A percentile compares a stretch with the other conserved stretches of the same genome.
phyloP scores from a whole-genome alignment of 371 early-diverging fungal species.

The Capillidium heterosporum region DNA sequence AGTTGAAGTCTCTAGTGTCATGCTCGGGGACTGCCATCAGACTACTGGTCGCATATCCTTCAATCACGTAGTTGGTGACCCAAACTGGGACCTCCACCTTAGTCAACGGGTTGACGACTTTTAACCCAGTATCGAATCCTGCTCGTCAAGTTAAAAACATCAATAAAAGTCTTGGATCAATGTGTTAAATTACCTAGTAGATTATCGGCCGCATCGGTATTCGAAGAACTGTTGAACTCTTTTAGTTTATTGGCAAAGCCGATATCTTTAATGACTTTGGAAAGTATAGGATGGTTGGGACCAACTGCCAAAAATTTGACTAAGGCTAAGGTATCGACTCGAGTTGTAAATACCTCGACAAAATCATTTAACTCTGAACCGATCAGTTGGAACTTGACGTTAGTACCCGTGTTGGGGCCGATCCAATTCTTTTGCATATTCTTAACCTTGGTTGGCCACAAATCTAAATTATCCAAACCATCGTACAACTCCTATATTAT shows the following conservation, averaged over 20 bases:
- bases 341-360: constrained; percentile 52
- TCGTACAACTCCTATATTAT: constrained; percentile 42
- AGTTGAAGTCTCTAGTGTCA: constrained; percentile 56
- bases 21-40: constrained; percentile 81
- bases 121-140: constrained; percentile 46
- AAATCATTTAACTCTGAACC: not conserved
- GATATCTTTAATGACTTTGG: not conserved
- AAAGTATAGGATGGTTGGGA: constrained; percentile 44
- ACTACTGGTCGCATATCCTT: constrained; percentile 68
- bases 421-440: constrained; percentile 90
- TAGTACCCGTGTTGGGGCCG: constrained; percentile 66
- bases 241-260: not conserved
- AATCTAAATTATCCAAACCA: constrained; percentile 47
- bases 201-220: not conserved
- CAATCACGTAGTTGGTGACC: constrained; percentile 55
- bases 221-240: not conserved
- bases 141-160: not conserved
- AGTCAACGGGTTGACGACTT: constrained; percentile 44
- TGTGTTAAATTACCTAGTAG: not conserved
- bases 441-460: constrained; percentile 82
- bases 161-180: not conserved
- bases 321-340: constrained; percentile 59
- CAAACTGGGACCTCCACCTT: constrained; percentile 45
- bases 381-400: constrained; percentile 36
- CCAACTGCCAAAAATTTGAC: constrained; percentile 59